Percentiles rank a stretch among this genome's conserved stretches.
Conservation (phyloP, 192 early-diverging fungal species). For the Rhizophagus clarus region DNA sequence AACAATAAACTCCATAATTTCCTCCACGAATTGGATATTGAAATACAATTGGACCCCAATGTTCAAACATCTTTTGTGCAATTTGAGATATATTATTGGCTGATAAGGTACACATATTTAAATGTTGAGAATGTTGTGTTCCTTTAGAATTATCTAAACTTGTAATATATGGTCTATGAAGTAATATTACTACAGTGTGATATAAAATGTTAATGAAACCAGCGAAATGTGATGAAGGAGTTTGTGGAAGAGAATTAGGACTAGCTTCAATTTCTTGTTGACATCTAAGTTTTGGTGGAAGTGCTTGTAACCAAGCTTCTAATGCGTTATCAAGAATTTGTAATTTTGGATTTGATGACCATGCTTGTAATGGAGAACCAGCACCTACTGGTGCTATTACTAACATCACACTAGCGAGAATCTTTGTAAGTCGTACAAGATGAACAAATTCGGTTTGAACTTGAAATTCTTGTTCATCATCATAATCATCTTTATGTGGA, state of each 20-base stretch:
- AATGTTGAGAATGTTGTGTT: constrained; percentile 43
- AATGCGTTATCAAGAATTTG: constrained; percentile 42
- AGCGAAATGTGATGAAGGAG: constrained; percentile 44
- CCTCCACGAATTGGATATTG: constrained; percentile 53
- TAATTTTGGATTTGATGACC: constrained; percentile 42
- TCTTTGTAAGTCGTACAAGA: constrained; percentile 21
- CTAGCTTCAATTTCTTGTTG: constrained; percentile 31
- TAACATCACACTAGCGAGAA: constrained; percentile 21
- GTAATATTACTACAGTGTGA: constrained; percentile 49
- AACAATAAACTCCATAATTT: constrained; percentile 56
- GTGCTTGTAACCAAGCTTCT: constrained; percentile 42
- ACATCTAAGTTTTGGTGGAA: constrained; percentile 41
- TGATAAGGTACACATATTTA: constrained; percentile 49
- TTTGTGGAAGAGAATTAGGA: constrained; percentile 2
- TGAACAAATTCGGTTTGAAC: constrained; percentile 30
- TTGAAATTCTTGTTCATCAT: constrained; percentile 27
- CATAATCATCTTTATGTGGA: constrained; percentile 24
- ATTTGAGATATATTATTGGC: constrained; percentile 58
- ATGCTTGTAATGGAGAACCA: constrained; percentile 40
- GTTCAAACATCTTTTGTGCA: constrained; percentile 46
- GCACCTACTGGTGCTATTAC: constrained; percentile 28
- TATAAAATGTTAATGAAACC: constrained; percentile 60
- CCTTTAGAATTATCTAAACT: constrained; percentile 28
- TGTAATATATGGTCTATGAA: constrained; percentile 53
- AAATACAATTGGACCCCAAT: constrained; percentile 43